Conservation (phyloP, 495 filamentous ascomycete species). For the Cairneyella variabilis region DNA sequence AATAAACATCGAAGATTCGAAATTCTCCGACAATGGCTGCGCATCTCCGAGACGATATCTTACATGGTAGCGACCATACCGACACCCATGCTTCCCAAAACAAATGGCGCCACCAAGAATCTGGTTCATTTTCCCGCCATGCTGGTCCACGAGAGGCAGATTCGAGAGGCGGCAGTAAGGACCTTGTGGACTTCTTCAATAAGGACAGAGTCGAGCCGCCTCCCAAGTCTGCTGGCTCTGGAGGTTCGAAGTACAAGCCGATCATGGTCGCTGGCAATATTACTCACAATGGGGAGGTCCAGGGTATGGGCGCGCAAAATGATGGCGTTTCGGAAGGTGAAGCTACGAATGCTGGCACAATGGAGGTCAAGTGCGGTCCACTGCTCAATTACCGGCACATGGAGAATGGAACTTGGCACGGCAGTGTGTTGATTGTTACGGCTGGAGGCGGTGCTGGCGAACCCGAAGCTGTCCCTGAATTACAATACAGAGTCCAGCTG, state of each 20-base stretch:
- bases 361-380: conserved; percentile 70
- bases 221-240: conserved; percentile 22
- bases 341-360: neutral
- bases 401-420: conserved; percentile 71
- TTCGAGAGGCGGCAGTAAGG: conserved; percentile 33
- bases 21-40: conserved; percentile 28
- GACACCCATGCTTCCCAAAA: conserved; percentile 46
- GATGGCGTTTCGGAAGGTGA: neutral
- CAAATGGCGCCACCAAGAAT: conserved; percentile 51
- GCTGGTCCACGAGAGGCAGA: conserved; percentile 27
- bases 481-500: conserved; percentile 12
- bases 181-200: conserved; percentile 49
- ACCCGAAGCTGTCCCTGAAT: conserved; percentile 41
- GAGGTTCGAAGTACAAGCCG: conserved; percentile 17
- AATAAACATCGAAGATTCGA: no score
- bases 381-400: conserved; percentile 82
- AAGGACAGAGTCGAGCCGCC: conserved; percentile 38
- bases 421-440: conserved; percentile 78
- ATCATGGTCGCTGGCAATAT: conserved; percentile 17
- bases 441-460: conserved; percentile 52
- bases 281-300: neutral
- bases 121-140: conserved; percentile 37
- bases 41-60: conserved; percentile 25
- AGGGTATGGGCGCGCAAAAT: neutral
- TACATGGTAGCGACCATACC: conserved; percentile 24